Conservation (phyloP, 1,284 basidiomycete species). For the Chiua sp. region DNA sequence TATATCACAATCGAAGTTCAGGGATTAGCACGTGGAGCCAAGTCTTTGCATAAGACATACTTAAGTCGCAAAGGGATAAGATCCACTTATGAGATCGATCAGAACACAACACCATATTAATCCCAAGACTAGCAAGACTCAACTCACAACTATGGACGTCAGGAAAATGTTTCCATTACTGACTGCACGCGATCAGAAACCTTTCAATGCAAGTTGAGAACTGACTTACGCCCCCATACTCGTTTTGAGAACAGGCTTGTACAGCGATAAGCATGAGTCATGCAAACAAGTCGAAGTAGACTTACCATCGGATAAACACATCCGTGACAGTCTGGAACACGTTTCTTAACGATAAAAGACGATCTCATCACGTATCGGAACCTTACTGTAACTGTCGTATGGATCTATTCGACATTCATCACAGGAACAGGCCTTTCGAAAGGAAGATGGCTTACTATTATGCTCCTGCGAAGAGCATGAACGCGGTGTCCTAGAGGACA, state of each 20-base stretch:
- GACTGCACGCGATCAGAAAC: constrained; percentile 34
- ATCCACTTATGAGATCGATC: neutral
- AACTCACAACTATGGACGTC: constrained; percentile 41
- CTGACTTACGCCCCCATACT: constrained; percentile 45
- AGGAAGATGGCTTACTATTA: constrained; percentile 42
- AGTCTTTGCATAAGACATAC: constrained; percentile 34
- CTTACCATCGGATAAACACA: constrained; percentile 47
- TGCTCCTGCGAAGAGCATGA: constrained; percentile 40
- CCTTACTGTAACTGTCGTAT: constrained; percentile 50
- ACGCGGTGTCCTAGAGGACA: neutral
- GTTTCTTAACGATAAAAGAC: neutral
- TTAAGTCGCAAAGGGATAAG: constrained; percentile 45
- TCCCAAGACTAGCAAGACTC: constrained; percentile 23
- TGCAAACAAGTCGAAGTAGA: neutral
- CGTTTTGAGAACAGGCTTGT: constrained; percentile 43
- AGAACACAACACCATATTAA: too few relatives aligned
- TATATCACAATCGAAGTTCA: neutral
- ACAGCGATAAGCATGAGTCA: neutral
- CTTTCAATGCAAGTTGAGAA: neutral
- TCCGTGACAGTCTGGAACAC: constrained; percentile 44
- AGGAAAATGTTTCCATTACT: constrained; percentile 45
- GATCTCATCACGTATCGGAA: neutral
- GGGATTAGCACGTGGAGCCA: too few relatives aligned
- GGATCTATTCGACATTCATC: constrained; percentile 35
- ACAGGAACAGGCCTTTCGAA: neutral